A percentile compares a stretch with the other conserved stretches of the same genome.
phyloP scores from a whole-genome alignment of 768 basidiomycete genomes.

The Tubosaeta sp. region DNA sequence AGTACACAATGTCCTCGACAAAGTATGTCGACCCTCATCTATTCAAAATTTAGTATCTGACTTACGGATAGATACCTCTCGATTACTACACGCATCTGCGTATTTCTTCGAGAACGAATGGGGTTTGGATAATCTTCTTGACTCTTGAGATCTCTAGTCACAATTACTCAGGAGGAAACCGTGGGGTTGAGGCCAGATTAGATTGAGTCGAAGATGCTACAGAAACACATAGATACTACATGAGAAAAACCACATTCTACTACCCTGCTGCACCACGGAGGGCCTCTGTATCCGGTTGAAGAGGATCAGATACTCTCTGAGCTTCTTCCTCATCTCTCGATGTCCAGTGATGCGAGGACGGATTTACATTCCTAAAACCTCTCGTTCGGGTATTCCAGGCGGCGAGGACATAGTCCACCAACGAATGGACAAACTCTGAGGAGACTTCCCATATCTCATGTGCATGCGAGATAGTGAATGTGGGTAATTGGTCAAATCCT shows the following conservation, averaged over 20 bases:
- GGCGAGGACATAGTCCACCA: conserved; percentile 8
- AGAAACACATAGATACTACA: not conserved
- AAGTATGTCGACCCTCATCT: conserved; percentile 41
- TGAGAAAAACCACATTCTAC: not conserved
- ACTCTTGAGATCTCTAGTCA: no score
- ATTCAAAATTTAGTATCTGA: not conserved
- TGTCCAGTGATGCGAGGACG: conserved; percentile 29
- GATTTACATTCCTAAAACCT: conserved; percentile 13
- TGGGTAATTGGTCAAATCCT: conserved; percentile 72
- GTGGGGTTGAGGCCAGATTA: conserved; percentile 12
- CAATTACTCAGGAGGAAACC: no score
- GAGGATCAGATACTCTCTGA: conserved; percentile 20
- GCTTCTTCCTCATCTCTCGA: conserved; percentile 31
- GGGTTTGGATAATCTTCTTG: no score
- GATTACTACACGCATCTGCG: conserved; percentile 99
- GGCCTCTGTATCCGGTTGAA: conserved; percentile 12
- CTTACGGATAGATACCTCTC: conserved; percentile 64
- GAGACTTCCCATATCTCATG: conserved; percentile 22
- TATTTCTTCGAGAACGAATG: no score
- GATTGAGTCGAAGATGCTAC: conserved; percentile 23
- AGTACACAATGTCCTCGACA: conserved; percentile 74
- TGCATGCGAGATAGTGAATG: conserved; percentile 38
- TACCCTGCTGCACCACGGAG: not conserved
- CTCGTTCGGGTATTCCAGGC: conserved; percentile 18
- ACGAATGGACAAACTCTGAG: conserved; percentile 14